A percentile compares a stretch with the other conserved stretches of the same genome.
phyloP scores from a whole-genome alignment of 192 early-diverging fungal species.

The Rhizophlyctis rosea region DNA sequence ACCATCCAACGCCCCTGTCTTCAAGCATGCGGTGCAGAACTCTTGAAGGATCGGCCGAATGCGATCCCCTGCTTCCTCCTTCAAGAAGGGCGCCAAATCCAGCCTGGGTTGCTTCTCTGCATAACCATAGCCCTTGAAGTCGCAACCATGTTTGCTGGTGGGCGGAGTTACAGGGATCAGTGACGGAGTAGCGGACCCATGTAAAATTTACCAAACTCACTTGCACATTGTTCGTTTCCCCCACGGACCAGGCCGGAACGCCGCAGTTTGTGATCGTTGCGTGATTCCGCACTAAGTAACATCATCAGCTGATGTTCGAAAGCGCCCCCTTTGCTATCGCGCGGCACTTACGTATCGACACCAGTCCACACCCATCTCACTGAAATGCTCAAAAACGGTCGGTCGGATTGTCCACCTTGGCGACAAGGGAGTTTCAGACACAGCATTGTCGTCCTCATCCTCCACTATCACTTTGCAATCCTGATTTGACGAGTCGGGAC shows the following conservation, averaged over 20 bases:
- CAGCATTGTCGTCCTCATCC: slow-evolving; percentile 6
- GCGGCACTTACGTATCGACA: too few relatives aligned
- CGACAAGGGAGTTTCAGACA: background rate
- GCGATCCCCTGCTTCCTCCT: slow-evolving; percentile 75
- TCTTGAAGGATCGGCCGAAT: slow-evolving; percentile 84
- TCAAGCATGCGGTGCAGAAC: slow-evolving; percentile 77
- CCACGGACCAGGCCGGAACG: slow-evolving; percentile 85
- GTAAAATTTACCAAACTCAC: slow-evolving; percentile 36
- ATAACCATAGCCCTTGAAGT: slow-evolving; percentile 93
- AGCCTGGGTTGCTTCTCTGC: slow-evolving; percentile 83
- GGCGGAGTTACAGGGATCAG: slow-evolving; percentile 8
- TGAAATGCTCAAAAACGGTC: slow-evolving; percentile 64
- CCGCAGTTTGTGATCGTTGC: slow-evolving; percentile 73
- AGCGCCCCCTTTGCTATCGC: too few relatives aligned
- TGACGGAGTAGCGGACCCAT: background rate
- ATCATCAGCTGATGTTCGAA: too few relatives aligned
- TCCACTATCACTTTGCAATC: slow-evolving; percentile 1
- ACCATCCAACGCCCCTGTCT: slow-evolving; percentile 54
- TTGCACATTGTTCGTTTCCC: slow-evolving; percentile 93
- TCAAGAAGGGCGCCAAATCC: slow-evolving; percentile 71
- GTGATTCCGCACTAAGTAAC: slow-evolving; percentile 93
- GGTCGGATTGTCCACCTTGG: slow-evolving; percentile 17
- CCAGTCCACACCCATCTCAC: slow-evolving; percentile 70
- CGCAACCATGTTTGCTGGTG: slow-evolving; percentile 88
- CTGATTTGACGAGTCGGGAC: too few relatives aligned